Percentiles rank a stretch among this genome's conserved stretches.
Evolutionary conservation across 1,139 yeast genomes (phyloP).

Genomic region (Candida anutae): DNA sequence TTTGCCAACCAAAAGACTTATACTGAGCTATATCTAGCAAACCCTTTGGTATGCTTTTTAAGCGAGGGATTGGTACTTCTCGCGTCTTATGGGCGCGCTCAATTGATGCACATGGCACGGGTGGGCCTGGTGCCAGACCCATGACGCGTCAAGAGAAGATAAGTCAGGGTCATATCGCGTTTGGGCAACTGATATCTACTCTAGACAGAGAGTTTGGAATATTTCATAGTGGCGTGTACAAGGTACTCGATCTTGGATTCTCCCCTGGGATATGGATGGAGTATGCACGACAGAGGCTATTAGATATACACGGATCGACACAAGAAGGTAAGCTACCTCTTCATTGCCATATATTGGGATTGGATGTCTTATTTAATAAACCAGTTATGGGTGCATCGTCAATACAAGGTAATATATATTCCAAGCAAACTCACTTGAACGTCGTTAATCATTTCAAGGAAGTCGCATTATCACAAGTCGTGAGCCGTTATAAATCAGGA

Average conservation of each 20-base stretch:
- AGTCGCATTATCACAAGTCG: conserved; percentile 17
- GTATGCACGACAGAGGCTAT: conserved; percentile 43
- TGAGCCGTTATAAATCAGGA: conserved; percentile 3
- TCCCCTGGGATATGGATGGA: conserved; percentile 98
- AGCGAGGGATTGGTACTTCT: too few relatives aligned
- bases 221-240: conserved; percentile 18
- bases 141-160: conserved; percentile 20
- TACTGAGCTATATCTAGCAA: too few relatives aligned
- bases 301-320: conserved; percentile 14
- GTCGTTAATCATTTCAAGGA: conserved; percentile 51
- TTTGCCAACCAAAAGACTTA: too few relatives aligned
- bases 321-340: conserved; percentile 38
- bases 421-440: conserved; percentile 55
- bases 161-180: conserved; percentile 14
- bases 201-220: conserved; percentile 23
- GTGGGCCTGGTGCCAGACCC: too few relatives aligned
- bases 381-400: conserved; percentile 79
- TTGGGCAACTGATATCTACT: conserved; percentile 19
- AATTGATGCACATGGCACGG: too few relatives aligned
- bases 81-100: too few relatives aligned
- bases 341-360: conserved; percentile 69
- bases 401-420: conserved; percentile 80
- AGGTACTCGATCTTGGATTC: conserved; percentile 51
- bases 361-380: conserved; percentile 68
- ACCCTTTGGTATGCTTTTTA: too few relatives aligned